phyloP scores from a whole-genome alignment of 1,139 yeast genomes.

The Scheffersomyces segobiensis region DNA sequence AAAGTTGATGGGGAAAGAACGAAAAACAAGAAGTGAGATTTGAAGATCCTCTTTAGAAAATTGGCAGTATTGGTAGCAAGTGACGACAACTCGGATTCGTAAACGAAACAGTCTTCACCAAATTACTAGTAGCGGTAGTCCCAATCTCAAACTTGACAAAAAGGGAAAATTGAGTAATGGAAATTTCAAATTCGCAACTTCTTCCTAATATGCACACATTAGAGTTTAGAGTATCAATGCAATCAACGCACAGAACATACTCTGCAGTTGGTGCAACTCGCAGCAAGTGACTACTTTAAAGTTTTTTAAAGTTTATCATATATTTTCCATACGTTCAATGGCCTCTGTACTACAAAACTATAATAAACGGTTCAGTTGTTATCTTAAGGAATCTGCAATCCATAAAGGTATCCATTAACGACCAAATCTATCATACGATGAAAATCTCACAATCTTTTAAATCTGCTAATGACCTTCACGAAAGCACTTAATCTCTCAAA shows the following conservation, averaged over 20 bases:
- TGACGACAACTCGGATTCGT: neutral
- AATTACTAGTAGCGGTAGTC: neutral
- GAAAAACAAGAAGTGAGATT: neutral
- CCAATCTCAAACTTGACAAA: neutral
- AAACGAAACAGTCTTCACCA: too few species aligned
- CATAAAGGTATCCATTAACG: neutral
- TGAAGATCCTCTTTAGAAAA: neutral
- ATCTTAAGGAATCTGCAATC: neutral
- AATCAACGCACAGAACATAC: neutral
- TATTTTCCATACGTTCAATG: neutral
- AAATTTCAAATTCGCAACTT: neutral
- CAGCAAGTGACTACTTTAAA: neutral
- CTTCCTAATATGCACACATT: too few species aligned
- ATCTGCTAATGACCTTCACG: neutral
- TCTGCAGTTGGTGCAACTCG: neutral
- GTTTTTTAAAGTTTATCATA: neutral
- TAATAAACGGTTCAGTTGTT: neutral
- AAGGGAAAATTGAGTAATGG: neutral
- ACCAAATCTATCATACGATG: neutral
- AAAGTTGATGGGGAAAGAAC: neutral
- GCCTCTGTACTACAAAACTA: neutral
- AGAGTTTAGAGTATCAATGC: neutral
- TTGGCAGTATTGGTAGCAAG: neutral
- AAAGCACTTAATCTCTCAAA: constrained; percentile 49
- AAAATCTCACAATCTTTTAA: neutral